A percentile compares a stretch with the other conserved stretches of the same genome.
phyloP scores from a whole-genome alignment of 2,329 filamentous ascomycete genomes.

The Ophiocordyceps polyrhachis-furcata region DNA sequence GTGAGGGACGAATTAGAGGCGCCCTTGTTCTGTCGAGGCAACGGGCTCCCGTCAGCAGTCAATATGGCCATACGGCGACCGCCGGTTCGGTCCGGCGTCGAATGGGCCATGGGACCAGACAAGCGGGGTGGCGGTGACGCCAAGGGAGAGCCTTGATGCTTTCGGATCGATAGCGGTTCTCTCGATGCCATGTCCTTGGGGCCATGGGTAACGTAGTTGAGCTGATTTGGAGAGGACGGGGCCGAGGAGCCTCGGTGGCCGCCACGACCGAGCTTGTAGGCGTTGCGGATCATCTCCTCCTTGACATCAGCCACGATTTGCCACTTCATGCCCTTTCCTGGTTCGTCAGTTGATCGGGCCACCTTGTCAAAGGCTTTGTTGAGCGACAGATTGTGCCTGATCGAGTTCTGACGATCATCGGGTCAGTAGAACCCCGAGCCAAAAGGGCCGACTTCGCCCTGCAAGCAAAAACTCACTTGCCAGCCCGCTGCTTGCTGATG shows the following conservation, averaged over 20 bases:
- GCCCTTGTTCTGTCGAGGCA: constrained; percentile 35
- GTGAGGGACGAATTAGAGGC: constrained; percentile 23
- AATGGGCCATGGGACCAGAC: constrained; percentile 31
- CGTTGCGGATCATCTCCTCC: constrained; percentile 73
- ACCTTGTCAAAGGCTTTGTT: constrained; percentile 94
- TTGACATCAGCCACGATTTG: constrained; percentile 69
- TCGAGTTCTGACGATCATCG: constrained; percentile 51
- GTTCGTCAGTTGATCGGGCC: constrained; percentile 79
- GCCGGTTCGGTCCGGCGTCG: constrained; percentile 33
- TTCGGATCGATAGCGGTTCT: constrained; percentile 33
- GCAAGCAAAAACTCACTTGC: constrained; percentile 43
- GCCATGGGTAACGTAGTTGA: constrained; percentile 42
- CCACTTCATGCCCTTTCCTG: constrained; percentile 99
- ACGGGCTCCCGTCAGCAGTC: constrained; percentile 39
- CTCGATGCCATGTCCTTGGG: constrained; percentile 34
- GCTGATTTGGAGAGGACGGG: constrained; percentile 46
- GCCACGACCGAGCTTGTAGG: constrained; percentile 39
- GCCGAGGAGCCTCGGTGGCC: constrained; percentile 50
- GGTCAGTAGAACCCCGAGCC: background rate
- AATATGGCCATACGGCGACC: constrained; percentile 16
- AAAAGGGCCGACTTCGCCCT: background rate
- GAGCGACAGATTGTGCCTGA: constrained; percentile 85
- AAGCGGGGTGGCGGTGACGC: constrained; percentile 25
- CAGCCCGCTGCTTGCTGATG: constrained; percentile 61
- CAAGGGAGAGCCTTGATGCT: constrained; percentile 25